Evolutionary conservation across 2,329 filamentous ascomycete species (phyloP).

Genomic region (Aspergillus sergii): DNA sequence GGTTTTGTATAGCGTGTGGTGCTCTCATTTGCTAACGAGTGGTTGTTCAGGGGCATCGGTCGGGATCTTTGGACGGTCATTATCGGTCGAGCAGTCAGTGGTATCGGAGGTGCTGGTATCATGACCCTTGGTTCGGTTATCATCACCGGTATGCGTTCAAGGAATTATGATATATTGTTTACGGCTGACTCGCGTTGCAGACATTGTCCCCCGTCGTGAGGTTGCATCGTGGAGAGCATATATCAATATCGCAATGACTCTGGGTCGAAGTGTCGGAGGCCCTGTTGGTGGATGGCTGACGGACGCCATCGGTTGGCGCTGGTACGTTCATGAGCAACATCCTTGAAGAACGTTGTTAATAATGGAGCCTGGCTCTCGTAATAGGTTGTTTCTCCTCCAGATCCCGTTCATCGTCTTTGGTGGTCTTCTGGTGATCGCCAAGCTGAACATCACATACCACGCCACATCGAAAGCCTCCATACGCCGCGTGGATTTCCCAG

Average conservation of each 20-base stretch:
- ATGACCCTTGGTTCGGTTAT: slow-evolving; percentile 50
- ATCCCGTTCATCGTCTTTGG: slow-evolving; percentile 29
- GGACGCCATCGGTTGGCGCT: slow-evolving; percentile 67
- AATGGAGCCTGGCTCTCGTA: neutral
- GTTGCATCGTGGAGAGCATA: slow-evolving; percentile 54
- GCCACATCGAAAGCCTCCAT: slow-evolving; percentile 37
- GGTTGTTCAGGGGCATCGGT: slow-evolving; percentile 37
- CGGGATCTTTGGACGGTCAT: slow-evolving; percentile 44
- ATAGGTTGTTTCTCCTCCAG: slow-evolving; percentile 34
- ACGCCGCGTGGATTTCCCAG: slow-evolving; percentile 61
- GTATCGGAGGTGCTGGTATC: slow-evolving; percentile 50
- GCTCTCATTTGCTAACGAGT: neutral
- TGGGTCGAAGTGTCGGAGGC: slow-evolving; percentile 54
- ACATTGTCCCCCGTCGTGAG: slow-evolving; percentile 53
- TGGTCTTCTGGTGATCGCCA: slow-evolving; percentile 45
- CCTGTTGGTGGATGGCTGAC: slow-evolving; percentile 63
- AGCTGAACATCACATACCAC: slow-evolving; percentile 38
- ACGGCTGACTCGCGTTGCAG: slow-evolving; percentile 22
- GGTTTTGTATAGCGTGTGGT: neutral
- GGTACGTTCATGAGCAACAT: slow-evolving; percentile 40
- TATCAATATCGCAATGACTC: slow-evolving; percentile 55
- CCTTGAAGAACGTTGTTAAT: neutral
- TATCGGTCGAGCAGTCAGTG: slow-evolving; percentile 44
- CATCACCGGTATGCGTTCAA: slow-evolving; percentile 37
- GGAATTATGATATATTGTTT: accelerated